Percentiles rank a stretch among this genome's conserved stretches.
These are phyloP conservation scores for Lecanicillium sp. DNA, from an alignment of 2,329 filamentous ascomycete genomes.

Conservation along the genomic window DNA sequence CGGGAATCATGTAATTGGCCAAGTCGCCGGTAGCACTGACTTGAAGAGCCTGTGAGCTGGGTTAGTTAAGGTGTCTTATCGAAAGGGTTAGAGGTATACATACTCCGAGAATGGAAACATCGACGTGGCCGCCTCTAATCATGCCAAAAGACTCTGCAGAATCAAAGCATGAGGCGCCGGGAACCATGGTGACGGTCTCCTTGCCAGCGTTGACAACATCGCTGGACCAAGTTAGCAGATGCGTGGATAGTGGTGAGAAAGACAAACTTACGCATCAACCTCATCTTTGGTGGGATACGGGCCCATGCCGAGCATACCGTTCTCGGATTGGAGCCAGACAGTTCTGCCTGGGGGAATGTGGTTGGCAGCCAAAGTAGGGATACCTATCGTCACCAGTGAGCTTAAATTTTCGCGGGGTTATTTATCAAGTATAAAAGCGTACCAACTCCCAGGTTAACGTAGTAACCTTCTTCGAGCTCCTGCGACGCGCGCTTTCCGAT, in stretches of 20 bases:
- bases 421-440: too few species aligned
- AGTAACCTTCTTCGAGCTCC: conserved; percentile 73
- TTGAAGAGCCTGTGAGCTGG: conserved; percentile 51
- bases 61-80: conserved; percentile 5
- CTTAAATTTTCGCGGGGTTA: too few species aligned
- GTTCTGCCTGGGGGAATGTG: conserved; percentile 60
- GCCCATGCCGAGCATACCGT: conserved; percentile 77
- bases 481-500: conserved; percentile 72
- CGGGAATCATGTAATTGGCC: conserved; percentile 86
- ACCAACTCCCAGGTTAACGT: conserved; percentile 67
- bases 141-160: conserved; percentile 77
- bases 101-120: conserved; percentile 72
- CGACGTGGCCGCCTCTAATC: conserved; percentile 78
- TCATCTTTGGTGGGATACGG: conserved; percentile 66
- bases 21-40: conserved; percentile 71
- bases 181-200: conserved; percentile 73
- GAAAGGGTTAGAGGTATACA: conserved; percentile 10
- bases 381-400: too few species aligned
- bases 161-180: conserved; percentile 71
- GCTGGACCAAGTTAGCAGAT: conserved; percentile 16
- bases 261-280: conserved; percentile 48
- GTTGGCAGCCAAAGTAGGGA: conserved; percentile 76
- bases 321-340: conserved; percentile 82
- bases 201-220: conserved; percentile 84
- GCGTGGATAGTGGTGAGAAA: neutral